Percentiles rank a stretch among this genome's conserved stretches.
phyloP scores from a whole-genome alignment of 2,329 filamentous ascomycete species.

The Penicillium sp. region DNA sequence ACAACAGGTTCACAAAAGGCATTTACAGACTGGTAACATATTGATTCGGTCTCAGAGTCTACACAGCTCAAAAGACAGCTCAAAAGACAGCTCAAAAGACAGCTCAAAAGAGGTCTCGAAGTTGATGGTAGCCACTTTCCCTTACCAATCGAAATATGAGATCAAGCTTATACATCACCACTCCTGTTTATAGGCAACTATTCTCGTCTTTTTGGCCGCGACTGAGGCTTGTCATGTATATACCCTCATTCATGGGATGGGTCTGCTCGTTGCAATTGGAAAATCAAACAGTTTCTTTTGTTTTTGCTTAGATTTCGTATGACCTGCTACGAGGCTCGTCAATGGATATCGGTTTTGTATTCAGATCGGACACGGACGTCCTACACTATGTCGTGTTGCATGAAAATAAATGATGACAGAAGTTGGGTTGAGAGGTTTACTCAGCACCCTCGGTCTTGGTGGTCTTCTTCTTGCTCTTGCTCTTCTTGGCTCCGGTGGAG shows the following conservation, averaged over 20 bases:
- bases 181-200: too few relatives aligned
- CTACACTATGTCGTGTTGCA: slow-evolving; percentile 21
- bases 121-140: too few relatives aligned
- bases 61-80: background rate
- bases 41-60: slow-evolving; percentile 12
- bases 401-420: slow-evolving; percentile 16
- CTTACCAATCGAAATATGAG: too few relatives aligned
- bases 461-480: slow-evolving; percentile 85
- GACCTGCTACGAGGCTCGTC: slow-evolving; percentile 16
- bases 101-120: too few relatives aligned
- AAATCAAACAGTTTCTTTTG: slow-evolving; percentile 11
- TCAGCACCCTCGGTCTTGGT: slow-evolving; percentile 51
- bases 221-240: slow-evolving; percentile 1
- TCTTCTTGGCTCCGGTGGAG: slow-evolving; percentile 69
- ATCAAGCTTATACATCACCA: too few relatives aligned
- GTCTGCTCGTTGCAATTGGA: slow-evolving; percentile 7
- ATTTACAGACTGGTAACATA: slow-evolving; percentile 10
- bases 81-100: too few relatives aligned
- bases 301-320: slow-evolving; percentile 19
- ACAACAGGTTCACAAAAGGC: background rate
- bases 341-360: slow-evolving; percentile 29
- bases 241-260: slow-evolving; percentile 7
- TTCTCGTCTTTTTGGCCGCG: too few relatives aligned
- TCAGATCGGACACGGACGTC: slow-evolving; percentile 12
- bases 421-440: slow-evolving; percentile 32